Evolutionary conservation across 2,329 filamentous ascomycete species (phyloP).

Genomic region (Fusarium cicatricum): DNA sequence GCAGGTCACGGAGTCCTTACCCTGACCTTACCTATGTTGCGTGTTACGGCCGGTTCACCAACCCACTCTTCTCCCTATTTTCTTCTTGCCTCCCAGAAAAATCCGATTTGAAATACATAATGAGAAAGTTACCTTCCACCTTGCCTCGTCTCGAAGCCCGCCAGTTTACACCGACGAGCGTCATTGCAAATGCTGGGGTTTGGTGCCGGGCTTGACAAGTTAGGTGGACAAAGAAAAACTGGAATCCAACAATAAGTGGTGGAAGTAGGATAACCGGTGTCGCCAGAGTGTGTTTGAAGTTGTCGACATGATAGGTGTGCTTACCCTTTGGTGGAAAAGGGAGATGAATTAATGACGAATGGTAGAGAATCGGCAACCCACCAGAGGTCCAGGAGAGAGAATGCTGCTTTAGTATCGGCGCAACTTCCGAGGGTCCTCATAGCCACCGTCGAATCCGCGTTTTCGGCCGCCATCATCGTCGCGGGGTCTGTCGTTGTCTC

Average conservation of each 20-base stretch:
- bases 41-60: conserved; percentile 29
- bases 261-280: conserved; percentile 1
- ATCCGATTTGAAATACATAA: conserved; percentile 43
- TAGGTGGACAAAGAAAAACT: conserved; percentile 9
- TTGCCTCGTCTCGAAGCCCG: conserved; percentile 19
- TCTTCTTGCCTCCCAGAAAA: conserved; percentile 28
- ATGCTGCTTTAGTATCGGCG: conserved; percentile 62
- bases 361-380: conserved; percentile 37
- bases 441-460: conserved; percentile 78
- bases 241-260: not conserved
- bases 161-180: conserved; percentile 7
- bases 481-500: conserved; percentile 63
- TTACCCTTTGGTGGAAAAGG: conserved; percentile 37
- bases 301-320: conserved; percentile 19
- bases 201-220: conserved; percentile 13
- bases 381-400: conserved; percentile 26
- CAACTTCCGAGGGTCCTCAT: conserved; percentile 79
- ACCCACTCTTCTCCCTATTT: conserved; percentile 17
- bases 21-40: conserved; percentile 61
- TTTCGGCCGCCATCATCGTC: conserved; percentile 67
- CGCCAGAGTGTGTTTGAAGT: conserved; percentile 2
- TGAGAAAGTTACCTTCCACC: conserved; percentile 39
- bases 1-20: conserved; percentile 57
- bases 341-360: conserved; percentile 30
- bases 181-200: not conserved